These are phyloP conservation scores for Priceomyces haplophilus DNA, from an alignment of 805 yeast species.

Conservation along the genomic window DNA sequence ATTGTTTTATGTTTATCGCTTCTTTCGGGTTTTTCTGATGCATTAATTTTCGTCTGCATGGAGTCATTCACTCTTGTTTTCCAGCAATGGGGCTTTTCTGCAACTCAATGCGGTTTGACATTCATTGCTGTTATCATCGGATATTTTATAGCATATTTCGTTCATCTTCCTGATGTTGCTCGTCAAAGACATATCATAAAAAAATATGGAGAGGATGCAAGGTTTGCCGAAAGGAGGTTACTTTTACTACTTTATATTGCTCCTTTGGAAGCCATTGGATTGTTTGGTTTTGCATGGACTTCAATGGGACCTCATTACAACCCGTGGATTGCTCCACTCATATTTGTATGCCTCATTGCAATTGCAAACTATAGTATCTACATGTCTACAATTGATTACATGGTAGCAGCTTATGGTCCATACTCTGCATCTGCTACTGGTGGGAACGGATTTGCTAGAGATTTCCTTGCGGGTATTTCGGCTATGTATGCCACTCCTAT, in stretches of 20 bases:
- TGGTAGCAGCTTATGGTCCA: conserved; percentile 42
- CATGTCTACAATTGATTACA: conserved; percentile 44
- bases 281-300: conserved; percentile 43
- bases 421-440: conserved; percentile 45
- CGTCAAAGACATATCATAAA: conserved; percentile 25
- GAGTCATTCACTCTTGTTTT: conserved; percentile 34
- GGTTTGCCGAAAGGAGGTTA: conserved; percentile 28
- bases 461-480: conserved; percentile 38
- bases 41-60: conserved; percentile 39
- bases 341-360: conserved; percentile 35
- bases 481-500: conserved; percentile 38
- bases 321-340: conserved; percentile 43
- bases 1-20: conserved; percentile 37
- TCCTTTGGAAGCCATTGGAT: conserved; percentile 37
- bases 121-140: conserved; percentile 34
- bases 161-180: conserved; percentile 31
- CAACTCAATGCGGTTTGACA: conserved; percentile 25
- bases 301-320: conserved; percentile 33
- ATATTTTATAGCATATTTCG: conserved; percentile 31
- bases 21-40: conserved; percentile 41
- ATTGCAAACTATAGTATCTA: conserved; percentile 40
- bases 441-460: conserved; percentile 43
- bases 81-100: conserved; percentile 33
- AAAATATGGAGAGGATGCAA: conserved; percentile 22
- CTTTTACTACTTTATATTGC: conserved; percentile 34